Percentiles rank a stretch among this genome's conserved stretches.
phyloP scores from a whole-genome alignment of 1,284 basidiomycete genomes.

The Cutaneotrichosporon sp. region DNA sequence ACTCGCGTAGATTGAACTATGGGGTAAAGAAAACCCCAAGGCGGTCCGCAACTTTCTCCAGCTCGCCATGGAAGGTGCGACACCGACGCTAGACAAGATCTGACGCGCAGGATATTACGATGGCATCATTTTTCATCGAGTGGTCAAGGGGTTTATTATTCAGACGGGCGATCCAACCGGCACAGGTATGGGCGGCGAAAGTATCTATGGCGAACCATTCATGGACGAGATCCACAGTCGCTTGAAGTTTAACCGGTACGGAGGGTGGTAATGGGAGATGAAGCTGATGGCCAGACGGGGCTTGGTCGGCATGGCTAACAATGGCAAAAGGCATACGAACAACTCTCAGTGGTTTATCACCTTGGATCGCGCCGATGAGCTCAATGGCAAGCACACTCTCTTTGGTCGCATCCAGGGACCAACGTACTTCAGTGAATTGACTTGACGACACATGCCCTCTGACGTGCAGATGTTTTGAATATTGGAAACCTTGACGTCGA shows the following conservation, averaged over 20 bases:
- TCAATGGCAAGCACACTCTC: constrained; percentile 81
- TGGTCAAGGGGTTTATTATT: constrained; percentile 72
- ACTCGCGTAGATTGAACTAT: constrained; percentile 67
- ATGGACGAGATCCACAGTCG: constrained; percentile 91
- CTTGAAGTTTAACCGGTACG: constrained; percentile 53
- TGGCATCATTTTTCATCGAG: constrained; percentile 86
- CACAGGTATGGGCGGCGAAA: constrained; percentile 84
- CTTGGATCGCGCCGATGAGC: constrained; percentile 77
- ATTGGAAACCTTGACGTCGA: constrained; percentile 84
- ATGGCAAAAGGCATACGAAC: constrained; percentile 73
- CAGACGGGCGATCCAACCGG: constrained; percentile 95
- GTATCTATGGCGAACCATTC: constrained; percentile 85
- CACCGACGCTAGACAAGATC: not conserved
- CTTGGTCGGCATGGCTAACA: constrained; percentile 89
- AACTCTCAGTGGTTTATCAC: constrained; percentile 90
- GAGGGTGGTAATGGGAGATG: not conserved
- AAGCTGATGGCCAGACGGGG: constrained; percentile 67
- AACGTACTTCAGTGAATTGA: constrained; percentile 84
- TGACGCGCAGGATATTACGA: constrained; percentile 79
- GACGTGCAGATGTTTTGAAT: constrained; percentile 68
- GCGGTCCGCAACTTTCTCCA: constrained; percentile 89
- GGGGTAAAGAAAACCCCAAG: constrained; percentile 92
- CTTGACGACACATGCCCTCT: too few relatives aligned
- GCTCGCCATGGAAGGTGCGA: constrained; percentile 80
- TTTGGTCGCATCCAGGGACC: constrained; percentile 62